These are phyloP conservation scores for Trifolium fragiferum DNA, from an alignment of 306 rosid genomes.

Conservation along the genomic window DNA sequence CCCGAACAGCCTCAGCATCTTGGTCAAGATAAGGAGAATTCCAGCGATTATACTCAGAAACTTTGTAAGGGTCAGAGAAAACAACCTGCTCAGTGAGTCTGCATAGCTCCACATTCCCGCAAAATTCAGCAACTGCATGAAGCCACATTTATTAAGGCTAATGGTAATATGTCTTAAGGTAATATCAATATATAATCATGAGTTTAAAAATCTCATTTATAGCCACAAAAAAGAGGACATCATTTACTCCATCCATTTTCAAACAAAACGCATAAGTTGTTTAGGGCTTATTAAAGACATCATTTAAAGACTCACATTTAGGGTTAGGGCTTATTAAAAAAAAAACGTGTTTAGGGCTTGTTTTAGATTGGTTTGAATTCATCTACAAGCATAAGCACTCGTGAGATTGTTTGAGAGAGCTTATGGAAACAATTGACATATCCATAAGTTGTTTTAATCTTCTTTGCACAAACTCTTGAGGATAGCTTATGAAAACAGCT, in stretches of 20 bases:
- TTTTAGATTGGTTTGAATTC: background rate
- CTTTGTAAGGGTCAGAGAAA: slow-evolving; percentile 90
- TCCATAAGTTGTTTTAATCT: background rate
- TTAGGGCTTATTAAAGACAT: too few species aligned
- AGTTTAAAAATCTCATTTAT: background rate
- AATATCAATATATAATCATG: background rate
- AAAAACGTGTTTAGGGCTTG: background rate
- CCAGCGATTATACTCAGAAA: slow-evolving; percentile 77
- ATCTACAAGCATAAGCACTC: background rate
- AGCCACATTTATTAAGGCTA: slow-evolving; percentile 1
- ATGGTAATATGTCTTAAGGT: background rate
- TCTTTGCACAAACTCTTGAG: background rate
- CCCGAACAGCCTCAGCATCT: slow-evolving; percentile 84
- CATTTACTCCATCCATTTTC: background rate
- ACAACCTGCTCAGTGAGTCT: slow-evolving; percentile 93
- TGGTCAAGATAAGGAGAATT: slow-evolving; percentile 79
- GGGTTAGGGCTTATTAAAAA: too few species aligned
- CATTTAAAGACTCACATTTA: too few species aligned
- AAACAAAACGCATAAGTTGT: background rate
- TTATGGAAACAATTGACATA: background rate
- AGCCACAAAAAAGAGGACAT: background rate
- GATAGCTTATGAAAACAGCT: background rate
- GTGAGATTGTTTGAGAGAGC: background rate
- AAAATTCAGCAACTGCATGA: slow-evolving; percentile 82
- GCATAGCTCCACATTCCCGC: slow-evolving; percentile 90